Base-by-base conservation (phyloP, 305 asterid genomes). In the Fraxinus sp. region DNA sequence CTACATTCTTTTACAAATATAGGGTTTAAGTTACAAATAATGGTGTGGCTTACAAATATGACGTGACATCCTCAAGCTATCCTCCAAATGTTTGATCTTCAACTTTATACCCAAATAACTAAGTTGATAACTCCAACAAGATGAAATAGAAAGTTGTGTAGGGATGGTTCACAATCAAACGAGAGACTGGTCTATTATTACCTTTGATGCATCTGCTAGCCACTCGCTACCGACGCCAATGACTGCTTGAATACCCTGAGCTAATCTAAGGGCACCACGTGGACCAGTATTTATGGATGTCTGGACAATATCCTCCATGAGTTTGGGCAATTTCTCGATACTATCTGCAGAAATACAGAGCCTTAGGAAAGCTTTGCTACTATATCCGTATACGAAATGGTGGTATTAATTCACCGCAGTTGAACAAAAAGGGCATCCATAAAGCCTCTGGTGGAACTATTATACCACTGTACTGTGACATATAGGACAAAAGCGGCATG, bases 201-300 rank as follows among this genome's bases (percentile, higher is more conserved):
- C 99, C 99, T 90, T 94, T 2, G 98, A 94, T 75, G 91, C 89
- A 86, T 94, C 98, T 46, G 97, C 87, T 37, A 92, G 89, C 99
- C 98, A 96, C 93, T 96, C 98, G 57, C 92, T 86, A 81, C 98
- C 98, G 32, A 94, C 99, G 41, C 98, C 98, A 24, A 96, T 84
- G 78, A 96, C 92, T 80, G 99, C 99, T 87, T 96, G 98, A 81
- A 96, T 87, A 76, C 98, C 99, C 90, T 96, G 99, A 86, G 95
- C 98, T 73, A 96, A 88, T 90, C 99, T 88, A 22, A 93, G 86
- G 64, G 98, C 93, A 70, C 98, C 99, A 76, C 97, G 97, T 18
- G 98, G 98, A 76, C 99, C 99, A 5, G 98, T 94, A 82, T 79
- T 94, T 85, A 96, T 84, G 73, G 99, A 93, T 84, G 99, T 96